Conservation (phyloP, 1,139 yeast species). For the Diutina sp. region DNA sequence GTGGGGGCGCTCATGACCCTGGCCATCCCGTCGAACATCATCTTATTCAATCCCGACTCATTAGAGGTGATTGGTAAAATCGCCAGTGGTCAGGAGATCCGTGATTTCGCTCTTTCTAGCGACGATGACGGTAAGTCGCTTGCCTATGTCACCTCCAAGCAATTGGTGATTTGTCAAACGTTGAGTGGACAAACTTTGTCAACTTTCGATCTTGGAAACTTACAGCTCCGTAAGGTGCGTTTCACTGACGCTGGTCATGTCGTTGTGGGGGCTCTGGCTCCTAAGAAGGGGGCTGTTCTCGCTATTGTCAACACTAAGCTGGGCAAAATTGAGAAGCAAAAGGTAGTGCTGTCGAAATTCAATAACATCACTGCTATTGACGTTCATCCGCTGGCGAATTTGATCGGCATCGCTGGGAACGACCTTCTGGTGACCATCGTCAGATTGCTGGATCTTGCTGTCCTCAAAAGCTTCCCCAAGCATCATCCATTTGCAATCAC, state of each 20-base stretch:
- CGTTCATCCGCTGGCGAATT: conserved; percentile 24
- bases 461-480: conserved; percentile 37
- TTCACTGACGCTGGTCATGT: conserved; percentile 42
- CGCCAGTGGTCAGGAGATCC: conserved; percentile 23
- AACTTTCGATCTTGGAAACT: conserved; percentile 16
- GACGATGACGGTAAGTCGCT: conserved; percentile 36
- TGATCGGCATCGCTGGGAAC: conserved; percentile 65
- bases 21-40: conserved; percentile 42
- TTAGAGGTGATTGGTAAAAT: conserved; percentile 32
- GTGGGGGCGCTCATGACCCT: conserved; percentile 57
- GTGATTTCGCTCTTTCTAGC: conserved; percentile 19
- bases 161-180: conserved; percentile 41
- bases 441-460: conserved; percentile 36
- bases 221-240: conserved; percentile 42
- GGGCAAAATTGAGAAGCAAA: conserved; percentile 28
- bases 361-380: conserved; percentile 67
- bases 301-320: conserved; percentile 29
- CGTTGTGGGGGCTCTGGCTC: conserved; percentile 42
- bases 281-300: conserved; percentile 26
- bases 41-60: conserved; percentile 44
- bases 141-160: conserved; percentile 41
- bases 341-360: conserved; percentile 37
- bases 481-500: conserved; percentile 80
- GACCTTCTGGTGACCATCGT: conserved; percentile 55
- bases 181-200: conserved; percentile 26